Conservation (phyloP, 176 grass and related monocot genomes). For the Musa beccarii region DNA sequence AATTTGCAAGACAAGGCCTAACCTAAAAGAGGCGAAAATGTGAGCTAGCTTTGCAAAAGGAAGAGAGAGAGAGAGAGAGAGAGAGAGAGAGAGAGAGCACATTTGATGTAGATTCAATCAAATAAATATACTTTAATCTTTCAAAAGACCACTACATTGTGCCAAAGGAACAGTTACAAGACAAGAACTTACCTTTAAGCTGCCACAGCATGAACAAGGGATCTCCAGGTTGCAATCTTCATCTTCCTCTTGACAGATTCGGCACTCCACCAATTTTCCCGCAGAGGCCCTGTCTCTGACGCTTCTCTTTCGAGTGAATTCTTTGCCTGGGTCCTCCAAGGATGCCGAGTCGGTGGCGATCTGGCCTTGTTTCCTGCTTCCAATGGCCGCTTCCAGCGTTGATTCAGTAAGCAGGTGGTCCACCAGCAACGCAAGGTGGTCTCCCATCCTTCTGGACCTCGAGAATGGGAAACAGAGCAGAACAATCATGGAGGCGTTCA, state of each 20-base stretch:
- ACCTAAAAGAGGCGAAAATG: no score
- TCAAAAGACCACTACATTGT: no score
- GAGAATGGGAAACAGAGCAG: background rate
- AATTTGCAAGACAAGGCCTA: no score
- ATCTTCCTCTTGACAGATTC: conserved; percentile 79
- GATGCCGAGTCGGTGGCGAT: conserved; percentile 1
- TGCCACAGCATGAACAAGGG: conserved; percentile 80
- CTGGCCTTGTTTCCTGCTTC: conserved; percentile 21
- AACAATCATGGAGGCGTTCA: background rate
- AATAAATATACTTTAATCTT: no score
- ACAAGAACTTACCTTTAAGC: conserved; percentile 45
- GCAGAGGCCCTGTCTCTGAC: background rate
- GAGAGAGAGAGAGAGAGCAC: no score
- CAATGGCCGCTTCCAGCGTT: conserved; percentile 42
- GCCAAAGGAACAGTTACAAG: no score
- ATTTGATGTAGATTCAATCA: no score
- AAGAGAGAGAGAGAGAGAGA: no score
- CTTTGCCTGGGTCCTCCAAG: background rate
- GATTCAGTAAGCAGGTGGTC: conserved; percentile 51
- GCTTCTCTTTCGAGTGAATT: conserved; percentile 1
- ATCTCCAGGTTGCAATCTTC: conserved; percentile 47
- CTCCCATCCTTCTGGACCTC: conserved; percentile 31
- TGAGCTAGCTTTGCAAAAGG: no score
- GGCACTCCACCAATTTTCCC: conserved; percentile 45
- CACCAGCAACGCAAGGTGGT: conserved; percentile 51